Evolutionary conservation across 371 early-diverging fungal genomes (phyloP), one percentile per base, ranked within the genome.

Genomic region (Mucor plumbeus): DNA sequence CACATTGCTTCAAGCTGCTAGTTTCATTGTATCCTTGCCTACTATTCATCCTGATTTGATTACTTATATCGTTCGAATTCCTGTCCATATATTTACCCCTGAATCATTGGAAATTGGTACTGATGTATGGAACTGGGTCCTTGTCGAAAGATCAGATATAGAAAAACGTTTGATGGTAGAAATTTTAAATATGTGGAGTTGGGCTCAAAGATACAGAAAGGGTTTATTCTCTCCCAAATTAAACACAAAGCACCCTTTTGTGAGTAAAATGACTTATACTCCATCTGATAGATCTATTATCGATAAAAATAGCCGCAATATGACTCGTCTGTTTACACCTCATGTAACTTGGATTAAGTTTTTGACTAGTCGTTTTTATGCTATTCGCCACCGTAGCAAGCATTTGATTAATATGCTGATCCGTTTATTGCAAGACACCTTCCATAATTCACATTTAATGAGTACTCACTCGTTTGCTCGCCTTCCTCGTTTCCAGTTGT

Each of bases 191-290:
- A 88, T 91, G 33, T 98, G 98, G 98, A 87, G 87, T 33, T 92
- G 91, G 87, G 87, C 92, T 19, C 85, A 91, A 26, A 78, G 87
- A 54, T 86, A 92, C 47, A 81, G 88, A 43, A 90, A 89, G 65
- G 98, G 98, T 8, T 59, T 94, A 48, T 94, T 93, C 63, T 88
- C 89, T 4, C 74, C 85, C 21, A 61, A 78, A 10, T 57, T 89
- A 5, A 82, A 89, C 13, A 75, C 90, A 2, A 83, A 84, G 47
- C 90, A 92, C 72, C 96, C 97, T 3, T 97, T 98, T 81, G 90
- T 88, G n/a, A 85, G 85, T 65, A 92, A 91, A 68, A 96, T 98
- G 95, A 91, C 93, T 17, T 97, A 98, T 74, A 86, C 93, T 8
- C 95, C 97, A 0, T 92, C 97, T 0, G 92, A 92, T 67, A 92